Base-by-base conservation (phyloP, 2,329 filamentous ascomycete genomes). In the Ceratocystiopsis brevicomis region DNA sequence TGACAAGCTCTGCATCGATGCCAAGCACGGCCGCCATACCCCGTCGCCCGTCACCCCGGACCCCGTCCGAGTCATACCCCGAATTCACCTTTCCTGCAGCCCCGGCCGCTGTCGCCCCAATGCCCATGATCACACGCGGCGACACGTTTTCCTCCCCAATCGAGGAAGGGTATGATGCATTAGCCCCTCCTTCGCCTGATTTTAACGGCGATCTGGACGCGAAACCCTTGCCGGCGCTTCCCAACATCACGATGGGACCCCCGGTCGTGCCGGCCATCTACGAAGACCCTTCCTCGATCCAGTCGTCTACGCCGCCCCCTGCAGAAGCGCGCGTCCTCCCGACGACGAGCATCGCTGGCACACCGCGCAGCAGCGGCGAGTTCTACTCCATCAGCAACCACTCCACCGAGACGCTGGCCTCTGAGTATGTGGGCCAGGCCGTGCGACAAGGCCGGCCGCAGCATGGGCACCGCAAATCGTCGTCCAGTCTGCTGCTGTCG, bases 371-470 rank as follows among this genome's bases (percentile, higher is more conserved):
- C 50, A 98, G 90, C 56, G 82, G 81, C 43, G 90, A 98, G 54
- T 92, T 96, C 53, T 96, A 94, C 59, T 87, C 87, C 1, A 64
- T 88, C 57, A 95, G 88, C 63, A 95, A 96, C 57, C 81, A 94
- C 55, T 96, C 90, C 8, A 84, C 81, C 15, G 90, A 98, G 58
- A 98, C 90, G 3, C 58, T 96, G 40, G 80, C 80, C 12, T 98
- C 90, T 0, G 90, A 96, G 59, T 92, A 93, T 55, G 71, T 81
- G 14, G 65, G 76, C 16, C 73, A 78, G 36, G 45, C 42, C 62
- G 63, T 39, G 5, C 6, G 39, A n/a, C 38, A 35, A 39, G 65
- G 37, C 66, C 61, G 50, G 6, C 57, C 65, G 37, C 75, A 45
- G 36, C 25, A 30, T 11, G 25, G 25, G 25, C 25, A 30, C 25